Evolutionary conservation across 352 stramenopile genomes (phyloP).

Genomic region (Pythium phragmitis): DNA sequence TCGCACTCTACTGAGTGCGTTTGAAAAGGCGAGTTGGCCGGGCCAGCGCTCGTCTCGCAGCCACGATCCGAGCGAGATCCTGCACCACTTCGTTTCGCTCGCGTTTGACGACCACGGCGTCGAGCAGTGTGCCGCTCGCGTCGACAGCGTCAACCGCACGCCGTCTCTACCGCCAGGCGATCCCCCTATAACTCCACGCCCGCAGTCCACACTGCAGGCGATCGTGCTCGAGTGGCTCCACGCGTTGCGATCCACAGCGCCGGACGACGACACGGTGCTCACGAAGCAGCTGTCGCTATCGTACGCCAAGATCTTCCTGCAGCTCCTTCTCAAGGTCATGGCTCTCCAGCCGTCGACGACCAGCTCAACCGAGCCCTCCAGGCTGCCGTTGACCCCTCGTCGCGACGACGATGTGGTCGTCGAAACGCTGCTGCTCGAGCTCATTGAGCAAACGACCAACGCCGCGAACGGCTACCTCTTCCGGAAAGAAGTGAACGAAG

Average conservation of each 20-base stretch:
- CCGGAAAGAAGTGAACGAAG: conserved; percentile 70
- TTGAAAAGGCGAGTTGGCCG: conserved; percentile 64
- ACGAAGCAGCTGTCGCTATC: conserved; percentile 45
- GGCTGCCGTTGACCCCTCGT: conserved; percentile 15
- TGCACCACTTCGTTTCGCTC: conserved; percentile 54
- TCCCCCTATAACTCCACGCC: background rate
- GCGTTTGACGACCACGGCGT: conserved; percentile 52
- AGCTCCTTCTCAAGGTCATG: conserved; percentile 70
- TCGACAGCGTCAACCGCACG: background rate
- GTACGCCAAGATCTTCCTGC: conserved; percentile 55
- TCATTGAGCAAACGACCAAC: conserved; percentile 37
- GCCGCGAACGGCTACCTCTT: conserved; percentile 41
- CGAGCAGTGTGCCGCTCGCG: conserved; percentile 11
- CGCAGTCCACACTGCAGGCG: conserved; percentile 33
- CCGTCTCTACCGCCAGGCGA: background rate
- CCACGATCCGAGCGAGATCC: conserved; percentile 43
- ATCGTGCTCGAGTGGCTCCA: conserved; percentile 49
- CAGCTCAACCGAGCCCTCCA: conserved; percentile 9
- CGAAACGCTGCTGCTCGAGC: conserved; percentile 42
- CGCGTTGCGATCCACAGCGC: conserved; percentile 30
- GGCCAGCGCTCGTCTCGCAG: conserved; percentile 34
- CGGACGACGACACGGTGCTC: conserved; percentile 36
- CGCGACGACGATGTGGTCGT: conserved; percentile 42
- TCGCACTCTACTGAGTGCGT: conserved; percentile 42
- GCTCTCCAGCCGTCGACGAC: conserved; percentile 13